Base-by-base conservation (phyloP, 176 grass and related monocot genomes). In the Bothriochloa decipiens region DNA sequence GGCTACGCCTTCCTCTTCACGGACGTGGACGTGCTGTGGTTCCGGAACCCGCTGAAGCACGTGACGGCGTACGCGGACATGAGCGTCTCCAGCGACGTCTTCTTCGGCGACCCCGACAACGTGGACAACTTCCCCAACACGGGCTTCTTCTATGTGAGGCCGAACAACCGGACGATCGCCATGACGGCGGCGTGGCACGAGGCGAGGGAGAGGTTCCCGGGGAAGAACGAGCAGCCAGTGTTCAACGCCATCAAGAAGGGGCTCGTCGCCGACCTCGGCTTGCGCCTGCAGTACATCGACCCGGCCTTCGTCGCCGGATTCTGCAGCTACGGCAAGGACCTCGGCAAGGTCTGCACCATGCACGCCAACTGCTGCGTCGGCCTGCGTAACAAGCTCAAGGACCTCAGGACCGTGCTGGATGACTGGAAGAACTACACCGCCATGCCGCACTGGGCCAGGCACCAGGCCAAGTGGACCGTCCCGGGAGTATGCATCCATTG, bases 1-100 rank as follows among this genome's bases (percentile, higher is more conserved):
- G 95, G 95, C n/a, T 95, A 97, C 76, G 77, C 49, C 78, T 97
- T 95, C 86, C 61, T 95, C 70, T 97, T 95, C 85, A 88, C 95
- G 0, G 95, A 97, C 82, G 92, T 93, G 0, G 95, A 97, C 63
- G 45, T 97, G 18, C 2, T 95, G 45, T 97, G 95, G 95, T 47
- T 97, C 65, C 65, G 92, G 3, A 88, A 97, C 53, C 95, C 95
- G 25, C 84, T 94, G 28, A 88, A 86, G 64, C 79, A 95, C 55
- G 79, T 97, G 36, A 91, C 86, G 9, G 87, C 70, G 11, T 92
- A 97, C 61, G 95, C 92, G 1, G 95, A 97, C 78, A 82, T 97
- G 63, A 85, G 68, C 4, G 46, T 88, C 47, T 91, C 90, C n/a
- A 79, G 78, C 62, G 92, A 97, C 60, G 29, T 64, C 3, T 95